Percentiles rank a stretch among this genome's conserved stretches.
Evolutionary conservation across 768 basidiomycete genomes (phyloP).

Genomic region (Cystobasidiopsis lactophilus): DNA sequence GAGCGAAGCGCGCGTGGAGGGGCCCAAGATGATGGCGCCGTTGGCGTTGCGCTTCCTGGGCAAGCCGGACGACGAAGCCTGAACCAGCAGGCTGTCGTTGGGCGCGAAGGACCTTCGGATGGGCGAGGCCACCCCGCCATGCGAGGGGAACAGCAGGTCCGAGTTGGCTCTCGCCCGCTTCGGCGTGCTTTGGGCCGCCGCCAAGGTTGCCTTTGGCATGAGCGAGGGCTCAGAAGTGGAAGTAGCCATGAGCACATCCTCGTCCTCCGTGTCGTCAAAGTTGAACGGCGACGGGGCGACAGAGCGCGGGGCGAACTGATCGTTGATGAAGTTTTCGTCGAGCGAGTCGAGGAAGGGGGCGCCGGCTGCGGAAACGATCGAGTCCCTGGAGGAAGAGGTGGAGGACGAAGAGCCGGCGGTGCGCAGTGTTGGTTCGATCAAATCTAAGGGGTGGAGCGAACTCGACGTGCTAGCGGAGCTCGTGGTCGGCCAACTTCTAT

Average conservation of each 20-base stretch:
- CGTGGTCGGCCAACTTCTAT: too few relatives aligned
- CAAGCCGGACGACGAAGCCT: not conserved
- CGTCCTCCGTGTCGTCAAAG: too few relatives aligned
- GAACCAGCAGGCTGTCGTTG: not conserved
- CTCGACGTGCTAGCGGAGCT: too few relatives aligned
- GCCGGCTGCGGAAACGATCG: too few relatives aligned
- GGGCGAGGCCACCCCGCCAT: not conserved
- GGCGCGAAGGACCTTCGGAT: not conserved
- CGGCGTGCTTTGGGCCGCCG: not conserved
- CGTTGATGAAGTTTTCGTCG: not conserved
- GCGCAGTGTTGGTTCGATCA: too few relatives aligned
- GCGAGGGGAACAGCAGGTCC: not conserved
- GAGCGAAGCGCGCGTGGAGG: not conserved
- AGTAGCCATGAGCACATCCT: not conserved
- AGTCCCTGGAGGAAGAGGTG: too few relatives aligned
- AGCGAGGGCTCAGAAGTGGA: too few relatives aligned
- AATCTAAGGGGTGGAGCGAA: too few relatives aligned
- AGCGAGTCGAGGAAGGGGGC: not conserved
- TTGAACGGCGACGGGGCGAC: not conserved
- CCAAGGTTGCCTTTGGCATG: too few relatives aligned
- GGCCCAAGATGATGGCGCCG: constrained; percentile 17
- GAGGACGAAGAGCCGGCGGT: not conserved
- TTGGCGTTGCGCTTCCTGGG: constrained; percentile 19
- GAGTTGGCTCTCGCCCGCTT: not conserved
- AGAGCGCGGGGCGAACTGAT: not conserved